These are phyloP conservation scores for Chlamydomonas eustigma DNA, from an alignment of 139 green algal genomes.

Conservation along the genomic window DNA sequence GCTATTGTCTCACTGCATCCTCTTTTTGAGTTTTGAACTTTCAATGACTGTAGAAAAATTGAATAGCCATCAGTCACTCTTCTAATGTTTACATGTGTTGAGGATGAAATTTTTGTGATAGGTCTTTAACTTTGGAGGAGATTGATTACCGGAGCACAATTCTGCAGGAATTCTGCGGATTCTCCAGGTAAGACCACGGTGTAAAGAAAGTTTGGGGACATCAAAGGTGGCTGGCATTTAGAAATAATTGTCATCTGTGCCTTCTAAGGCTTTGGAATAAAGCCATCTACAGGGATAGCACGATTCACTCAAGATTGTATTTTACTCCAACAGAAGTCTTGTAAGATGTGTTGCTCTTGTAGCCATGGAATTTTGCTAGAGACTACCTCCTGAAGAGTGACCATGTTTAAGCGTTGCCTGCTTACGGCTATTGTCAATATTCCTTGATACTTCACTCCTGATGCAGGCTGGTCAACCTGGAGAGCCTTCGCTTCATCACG, in stretches of 20 bases:
- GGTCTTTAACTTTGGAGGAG: slow-evolving; percentile 4
- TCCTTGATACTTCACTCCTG: neutral
- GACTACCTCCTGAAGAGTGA: too few species aligned
- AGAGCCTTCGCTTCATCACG: neutral
- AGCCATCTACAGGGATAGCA: too few species aligned
- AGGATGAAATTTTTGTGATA: neutral
- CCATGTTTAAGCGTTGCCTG: too few species aligned
- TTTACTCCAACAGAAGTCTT: neutral
- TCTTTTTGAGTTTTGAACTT: too few species aligned
- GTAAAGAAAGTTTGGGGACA: neutral
- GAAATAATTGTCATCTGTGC: neutral
- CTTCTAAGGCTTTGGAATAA: neutral
- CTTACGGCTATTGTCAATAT: too few species aligned
- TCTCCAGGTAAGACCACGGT: slow-evolving; percentile 1
- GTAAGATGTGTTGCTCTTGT: too few species aligned
- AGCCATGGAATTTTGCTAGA: too few species aligned
- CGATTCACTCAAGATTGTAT: too few species aligned
- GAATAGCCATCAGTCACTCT: too few species aligned
- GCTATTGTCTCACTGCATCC: too few species aligned
- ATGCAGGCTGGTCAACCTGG: neutral
- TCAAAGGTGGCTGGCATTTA: neutral
- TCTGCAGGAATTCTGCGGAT: slow-evolving; percentile 3
- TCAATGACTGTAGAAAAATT: too few species aligned
- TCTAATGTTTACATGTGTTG: neutral
- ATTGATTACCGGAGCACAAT: slow-evolving; percentile 12